Base-by-base conservation (phyloP, 1,284 basidiomycete species). In the Trichosporon ovoides region DNA sequence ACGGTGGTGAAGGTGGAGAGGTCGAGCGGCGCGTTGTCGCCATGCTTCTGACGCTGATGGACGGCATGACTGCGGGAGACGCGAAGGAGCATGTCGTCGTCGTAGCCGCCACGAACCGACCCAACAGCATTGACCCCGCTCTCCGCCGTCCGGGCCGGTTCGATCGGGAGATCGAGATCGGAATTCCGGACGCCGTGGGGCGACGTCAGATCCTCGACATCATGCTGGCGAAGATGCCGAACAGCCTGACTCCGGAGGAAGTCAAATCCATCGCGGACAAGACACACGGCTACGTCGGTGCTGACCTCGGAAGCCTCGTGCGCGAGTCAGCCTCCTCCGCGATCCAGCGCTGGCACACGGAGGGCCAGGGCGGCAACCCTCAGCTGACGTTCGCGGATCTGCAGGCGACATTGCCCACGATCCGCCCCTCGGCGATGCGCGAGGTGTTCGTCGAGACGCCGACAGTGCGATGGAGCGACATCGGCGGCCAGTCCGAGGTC, bases 211-310 rank as follows among this genome's bases (percentile, higher is more conserved):
- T 98, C 65, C 82, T 98, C 34, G 80, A 84, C 18, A 89, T 96
- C 38, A 79, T 97, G 18, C 83, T 98, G 0, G 71, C 83, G 12
- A 87, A 86, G 63, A 88, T 88, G 6, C 95, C 96, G 0, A 85
- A 97, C 69, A 74, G 79, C 1, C 82, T 97, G 52, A 74, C 83
- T 0, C 70, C 77, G 1, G 79, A 80, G 0, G 84, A 90, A 3
- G 81, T 98, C 2, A 77, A 80, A 19, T 68, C 81, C 0, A 77
- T 97, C 14, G 88, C 94, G 0, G 80, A 83, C 14, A 84, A 85
- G 24, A 93, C 94, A 1, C 93, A 99, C 67, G 96, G 96, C 0
- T 98, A 95, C 71, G 96, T 98, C 51, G 96, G 96, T 9, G 96
- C 96, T 1, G 96, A 99, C 74, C 81, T 99, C 33, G 86, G 87